Conservation (phyloP, 192 early-diverging fungal genomes). For the Coemansia sp. region DNA sequence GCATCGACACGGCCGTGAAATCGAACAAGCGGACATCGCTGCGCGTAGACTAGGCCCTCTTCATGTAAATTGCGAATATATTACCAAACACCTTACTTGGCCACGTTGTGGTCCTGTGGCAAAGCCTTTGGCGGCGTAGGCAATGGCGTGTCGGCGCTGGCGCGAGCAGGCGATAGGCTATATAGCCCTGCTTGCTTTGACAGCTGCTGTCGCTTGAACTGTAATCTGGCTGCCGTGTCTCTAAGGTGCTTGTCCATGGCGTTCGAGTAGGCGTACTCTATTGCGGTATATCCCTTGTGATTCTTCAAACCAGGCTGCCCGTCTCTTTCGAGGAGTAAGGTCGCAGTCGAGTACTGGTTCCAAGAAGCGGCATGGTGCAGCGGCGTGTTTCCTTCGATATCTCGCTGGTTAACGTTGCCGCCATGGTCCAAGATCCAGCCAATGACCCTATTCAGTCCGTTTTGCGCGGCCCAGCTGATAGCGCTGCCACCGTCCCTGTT, state of each 20-base stretch:
- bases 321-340: slow-evolving; percentile 40
- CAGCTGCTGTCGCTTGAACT: slow-evolving; percentile 35
- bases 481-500: slow-evolving; percentile 51
- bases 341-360: slow-evolving; percentile 44
- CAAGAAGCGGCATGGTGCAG: slow-evolving; percentile 51
- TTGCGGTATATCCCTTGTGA: slow-evolving; percentile 54
- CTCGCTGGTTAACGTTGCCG: slow-evolving; percentile 51
- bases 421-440: slow-evolving; percentile 47
- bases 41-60: slow-evolving; percentile 32
- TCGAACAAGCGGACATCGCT: slow-evolving; percentile 27
- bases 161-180: slow-evolving; percentile 15
- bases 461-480: slow-evolving; percentile 49
- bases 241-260: slow-evolving; percentile 49
- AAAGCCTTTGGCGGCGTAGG: slow-evolving; percentile 15
- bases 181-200: slow-evolving; percentile 22
- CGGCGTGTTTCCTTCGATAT: slow-evolving; percentile 55
- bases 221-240: slow-evolving; percentile 22
- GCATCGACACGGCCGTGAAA: slow-evolving; percentile 38
- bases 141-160: slow-evolving; percentile 26
- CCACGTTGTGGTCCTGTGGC: slow-evolving; percentile 17
- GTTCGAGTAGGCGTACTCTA: slow-evolving; percentile 47
- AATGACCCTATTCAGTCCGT: slow-evolving; percentile 46
- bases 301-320: slow-evolving; percentile 42
- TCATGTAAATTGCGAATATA: slow-evolving; percentile 10
- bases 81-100: background rate